These are phyloP conservation scores for Phytophthora nicotianae DNA, from an alignment of 352 stramenopile species.

Conservation along the genomic window DNA sequence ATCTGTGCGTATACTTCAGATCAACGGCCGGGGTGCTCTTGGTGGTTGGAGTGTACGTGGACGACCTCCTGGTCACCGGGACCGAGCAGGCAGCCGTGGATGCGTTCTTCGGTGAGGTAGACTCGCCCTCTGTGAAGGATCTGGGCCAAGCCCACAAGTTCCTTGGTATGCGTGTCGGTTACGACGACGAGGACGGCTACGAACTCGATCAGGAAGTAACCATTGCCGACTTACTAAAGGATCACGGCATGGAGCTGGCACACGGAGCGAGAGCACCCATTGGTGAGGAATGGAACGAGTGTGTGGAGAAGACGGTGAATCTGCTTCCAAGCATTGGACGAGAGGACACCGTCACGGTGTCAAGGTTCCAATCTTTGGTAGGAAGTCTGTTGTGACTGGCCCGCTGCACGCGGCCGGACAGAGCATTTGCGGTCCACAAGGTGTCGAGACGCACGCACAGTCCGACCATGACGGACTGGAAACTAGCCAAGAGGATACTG, in stretches of 20 bases:
- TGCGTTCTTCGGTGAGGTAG: conserved; percentile 21
- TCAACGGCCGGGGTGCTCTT: background rate
- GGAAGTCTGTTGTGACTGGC: conserved; percentile 39
- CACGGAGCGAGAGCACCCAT: conserved; percentile 11
- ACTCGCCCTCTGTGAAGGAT: conserved; percentile 30
- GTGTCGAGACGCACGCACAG: conserved; percentile 10
- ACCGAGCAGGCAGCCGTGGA: conserved; percentile 8
- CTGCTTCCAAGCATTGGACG: background rate
- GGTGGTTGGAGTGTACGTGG: conserved; percentile 1
- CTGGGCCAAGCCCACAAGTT: conserved; percentile 29
- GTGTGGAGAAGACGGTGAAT: background rate
- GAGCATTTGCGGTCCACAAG: conserved; percentile 32
- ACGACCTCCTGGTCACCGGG: background rate
- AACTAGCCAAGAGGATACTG: conserved; percentile 16
- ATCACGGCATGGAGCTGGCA: conserved; percentile 17
- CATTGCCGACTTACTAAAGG: conserved; percentile 27
- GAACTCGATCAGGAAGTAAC: conserved; percentile 24
- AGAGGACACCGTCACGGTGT: conserved; percentile 3
- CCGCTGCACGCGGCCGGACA: conserved; percentile 34
- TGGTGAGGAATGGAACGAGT: background rate
- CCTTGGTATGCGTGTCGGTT: conserved; percentile 32
- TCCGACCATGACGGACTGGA: conserved; percentile 11
- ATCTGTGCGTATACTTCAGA: background rate
- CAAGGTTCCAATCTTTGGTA: conserved; percentile 40
- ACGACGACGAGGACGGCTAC: conserved; percentile 11